These are phyloP conservation scores for Ogataea thermomethanolica DNA, from an alignment of 805 yeast genomes.

Conservation along the genomic window DNA sequence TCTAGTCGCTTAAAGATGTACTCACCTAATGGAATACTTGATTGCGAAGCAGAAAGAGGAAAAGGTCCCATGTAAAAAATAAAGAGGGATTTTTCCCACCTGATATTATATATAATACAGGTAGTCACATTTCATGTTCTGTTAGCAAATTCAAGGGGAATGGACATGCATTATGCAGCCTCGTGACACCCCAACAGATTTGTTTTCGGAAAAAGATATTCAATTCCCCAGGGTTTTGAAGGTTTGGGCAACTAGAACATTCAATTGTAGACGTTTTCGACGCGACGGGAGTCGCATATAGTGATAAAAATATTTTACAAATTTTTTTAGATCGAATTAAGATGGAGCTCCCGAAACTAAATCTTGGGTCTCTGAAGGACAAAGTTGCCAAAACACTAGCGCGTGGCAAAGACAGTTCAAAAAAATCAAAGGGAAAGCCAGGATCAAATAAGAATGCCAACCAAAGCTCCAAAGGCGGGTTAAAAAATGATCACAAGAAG, in stretches of 20 bases:
- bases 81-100: neutral
- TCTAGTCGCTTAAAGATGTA: slow-evolving; percentile 59
- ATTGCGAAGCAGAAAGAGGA: slow-evolving; percentile 1
- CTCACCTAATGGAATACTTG: slow-evolving; percentile 54
- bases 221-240: too few species aligned
- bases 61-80: neutral
- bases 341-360: slow-evolving; percentile 46
- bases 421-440: slow-evolving; percentile 16
- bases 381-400: slow-evolving; percentile 54
- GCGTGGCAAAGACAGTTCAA: slow-evolving; percentile 21
- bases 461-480: neutral
- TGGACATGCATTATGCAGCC: too few species aligned
- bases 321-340: slow-evolving; percentile 2
- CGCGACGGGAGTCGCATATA: slow-evolving; percentile 11
- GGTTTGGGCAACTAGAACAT: too few species aligned
- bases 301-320: slow-evolving; percentile 5
- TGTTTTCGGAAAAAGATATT: too few species aligned
- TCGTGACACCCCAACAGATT: too few species aligned
- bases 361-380: slow-evolving; percentile 58
- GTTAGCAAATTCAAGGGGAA: neutral
- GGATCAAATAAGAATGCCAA: neutral
- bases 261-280: neutral
- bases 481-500: neutral
- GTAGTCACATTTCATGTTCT: neutral
- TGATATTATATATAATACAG: neutral